Evolutionary conservation across 441 rosid species (phyloP).

Genomic region (Arabidopsis lyrata): DNA sequence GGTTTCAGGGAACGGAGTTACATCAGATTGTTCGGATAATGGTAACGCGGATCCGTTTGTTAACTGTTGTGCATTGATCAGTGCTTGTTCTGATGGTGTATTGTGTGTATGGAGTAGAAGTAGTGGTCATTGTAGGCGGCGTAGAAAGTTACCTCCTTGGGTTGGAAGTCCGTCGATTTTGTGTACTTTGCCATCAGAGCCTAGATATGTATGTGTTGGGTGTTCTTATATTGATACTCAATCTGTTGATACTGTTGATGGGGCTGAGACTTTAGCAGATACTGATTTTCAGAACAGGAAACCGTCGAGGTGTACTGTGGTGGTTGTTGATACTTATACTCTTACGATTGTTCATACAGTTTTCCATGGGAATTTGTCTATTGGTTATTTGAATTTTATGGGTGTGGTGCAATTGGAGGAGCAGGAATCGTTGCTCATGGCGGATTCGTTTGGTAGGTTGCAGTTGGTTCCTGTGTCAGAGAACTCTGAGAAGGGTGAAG

Average conservation of each 20-base stretch:
- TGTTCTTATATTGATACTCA: conserved; percentile 64
- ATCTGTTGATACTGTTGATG: conserved; percentile 53
- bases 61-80: conserved; percentile 63
- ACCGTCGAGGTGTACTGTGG: conserved; percentile 63
- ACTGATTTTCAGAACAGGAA: conserved; percentile 55
- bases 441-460: conserved; percentile 71
- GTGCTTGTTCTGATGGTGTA: conserved; percentile 81
- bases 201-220: conserved; percentile 80
- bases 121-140: conserved; percentile 87
- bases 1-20: conserved; percentile 53
- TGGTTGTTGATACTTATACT: conserved; percentile 83
- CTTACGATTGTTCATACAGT: conserved; percentile 78
- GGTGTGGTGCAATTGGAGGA: conserved; percentile 63
- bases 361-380: conserved; percentile 77
- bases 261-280: conserved; percentile 49
- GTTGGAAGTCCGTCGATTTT: conserved; percentile 78
- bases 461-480: conserved; percentile 65
- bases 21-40: conserved; percentile 48
- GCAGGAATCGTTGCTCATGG: conserved; percentile 62
- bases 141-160: conserved; percentile 87
- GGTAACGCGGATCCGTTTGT: conserved; percentile 46
- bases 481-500: conserved; percentile 54
- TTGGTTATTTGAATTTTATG: conserved; percentile 74
- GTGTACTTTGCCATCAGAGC: conserved; percentile 66
- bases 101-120: conserved; percentile 95